Evolutionary conservation across 2,329 filamentous ascomycete species (phyloP), one percentile per base, ranked within the genome.

Genomic region (Colletotrichum trifolii): DNA sequence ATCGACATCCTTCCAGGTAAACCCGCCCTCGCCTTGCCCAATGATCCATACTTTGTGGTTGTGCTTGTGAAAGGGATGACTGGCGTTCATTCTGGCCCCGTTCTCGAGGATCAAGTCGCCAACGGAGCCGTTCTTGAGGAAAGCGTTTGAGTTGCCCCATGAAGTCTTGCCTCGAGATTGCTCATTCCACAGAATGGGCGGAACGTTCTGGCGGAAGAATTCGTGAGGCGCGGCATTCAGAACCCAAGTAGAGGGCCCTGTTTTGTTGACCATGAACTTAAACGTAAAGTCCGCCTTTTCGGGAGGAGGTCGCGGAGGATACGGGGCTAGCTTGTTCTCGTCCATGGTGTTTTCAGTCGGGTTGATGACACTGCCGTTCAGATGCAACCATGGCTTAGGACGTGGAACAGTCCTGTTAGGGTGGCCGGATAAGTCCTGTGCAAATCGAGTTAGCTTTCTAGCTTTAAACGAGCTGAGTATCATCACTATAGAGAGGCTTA

Each of bases 41-140:
- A 63, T 53, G 11, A 63, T 46, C 46, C 46, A 63, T 4, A 64
- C 60, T 2, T 64, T 64, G 43, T 64, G 60, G 3, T 60, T 64
- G 49, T 64, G 60, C 33, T 64, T 64, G 15, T 64, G 60, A 33
- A 64, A 64, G 6, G 60, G 60, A 13, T 64, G 60, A 25, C 48
- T 64, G 7, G 60, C 43, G 7, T 60, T 49, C 0, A 59, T 10
- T 1, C 36, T n/a, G 36, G 60, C 60, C 10, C 60, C 59, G 10
- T 62, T 62, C 39, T 62, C 59, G 7, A 57, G 47, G 36, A 64
- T 33, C 11, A 58, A 33, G 15, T 62, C 59, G 3, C 57, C 53
- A 3, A 62, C n/a, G 3, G 60, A 63, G 1, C 60, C 54, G 35
- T 63, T 63, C 7, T 6, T 53, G 6, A 63, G 54, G 2, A 63